A percentile compares a stretch with the other conserved stretches of the same genome.
Conservation (phyloP, 805 yeast species). For the Groenewaldozyma tartarivorans region DNA sequence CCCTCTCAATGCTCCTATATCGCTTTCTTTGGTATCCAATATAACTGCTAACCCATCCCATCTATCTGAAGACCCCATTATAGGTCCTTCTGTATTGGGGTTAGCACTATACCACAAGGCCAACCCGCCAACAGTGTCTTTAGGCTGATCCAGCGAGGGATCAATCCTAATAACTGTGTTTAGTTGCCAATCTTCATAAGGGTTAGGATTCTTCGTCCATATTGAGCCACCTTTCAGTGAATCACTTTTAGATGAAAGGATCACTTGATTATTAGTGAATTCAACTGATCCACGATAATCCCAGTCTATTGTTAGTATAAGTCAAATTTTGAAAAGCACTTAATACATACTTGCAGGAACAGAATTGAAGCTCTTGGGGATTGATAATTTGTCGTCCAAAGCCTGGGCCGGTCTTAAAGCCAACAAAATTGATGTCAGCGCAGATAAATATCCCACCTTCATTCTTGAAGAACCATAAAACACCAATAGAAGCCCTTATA, state of each 20-base stretch:
- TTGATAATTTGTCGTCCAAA: no score
- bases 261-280: slow-evolving; percentile 15
- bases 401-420: no score
- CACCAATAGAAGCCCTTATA: no score
- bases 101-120: slow-evolving; percentile 29
- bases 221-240: slow-evolving; percentile 24
- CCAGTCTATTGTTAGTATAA: no score
- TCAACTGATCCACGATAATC: slow-evolving; percentile 16
- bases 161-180: slow-evolving; percentile 24
- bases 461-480: no score
- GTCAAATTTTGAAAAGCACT: no score
- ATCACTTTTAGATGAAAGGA: slow-evolving; percentile 16
- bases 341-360: no score
- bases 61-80: slow-evolving; percentile 28
- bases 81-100: slow-evolving; percentile 24
- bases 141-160: slow-evolving; percentile 23
- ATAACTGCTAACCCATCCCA: slow-evolving; percentile 35
- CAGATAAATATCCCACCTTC: no score
- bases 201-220: slow-evolving; percentile 24
- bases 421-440: no score
- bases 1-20: slow-evolving; percentile 27
- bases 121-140: slow-evolving; percentile 24
- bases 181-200: slow-evolving; percentile 27
- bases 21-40: slow-evolving; percentile 22
- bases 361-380: no score